Evolutionary conservation across 2,329 filamentous ascomycete species (phyloP), one percentile per base, ranked within the genome.

Genomic region (Ceratocystis cacaofunesta): DNA sequence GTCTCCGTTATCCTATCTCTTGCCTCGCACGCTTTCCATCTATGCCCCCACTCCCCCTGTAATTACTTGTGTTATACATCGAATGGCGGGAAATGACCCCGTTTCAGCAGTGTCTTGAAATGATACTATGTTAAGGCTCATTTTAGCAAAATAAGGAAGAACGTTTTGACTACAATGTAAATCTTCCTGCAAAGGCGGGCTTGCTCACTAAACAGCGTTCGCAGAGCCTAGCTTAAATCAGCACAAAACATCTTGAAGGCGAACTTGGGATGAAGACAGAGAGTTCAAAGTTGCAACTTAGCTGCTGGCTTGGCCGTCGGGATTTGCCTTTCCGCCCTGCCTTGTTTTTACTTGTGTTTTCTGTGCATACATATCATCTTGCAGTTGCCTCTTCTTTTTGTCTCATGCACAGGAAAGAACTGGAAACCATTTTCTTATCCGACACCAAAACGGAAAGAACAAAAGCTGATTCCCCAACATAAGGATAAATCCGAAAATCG

Each of bases 41-140:
- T 36, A 36, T 12, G 32, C 28, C 30, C 30, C 19, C 30, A 19
- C 30, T 28, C 15, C 52, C 25, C 25, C 52, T 57, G 52, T 7
- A 57, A 57, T 7, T 57, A 57, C 52, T 2, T 57, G 52, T 8
- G 8, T 17, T 57, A 17, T 57, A 57, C 52, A n/a, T 32, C 15
- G 12, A 30, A 57, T 12, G 30, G 22, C 7, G 22, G 52, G 52
- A 57, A 57, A 57, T 57, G 52, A 57, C 52, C 52, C 52, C 28
- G 52, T 57, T 57, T 57, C 52, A 57, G 52, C 52, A 57, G 52
- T 57, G 52, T 57, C 52, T 57, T 57, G 52, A 57, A 32, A 57
- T 57, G 52, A 57, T 30, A 30, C 52, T 57, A 57, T 57, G 52
- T 32, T 57, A 57, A 30, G 52, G 52, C 52, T 57, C 52, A 57